A percentile compares a stretch with the other conserved stretches of the same genome.
Conservation (phyloP, 495 filamentous ascomycete species). For the Aspergillus saccharolyticus region DNA sequence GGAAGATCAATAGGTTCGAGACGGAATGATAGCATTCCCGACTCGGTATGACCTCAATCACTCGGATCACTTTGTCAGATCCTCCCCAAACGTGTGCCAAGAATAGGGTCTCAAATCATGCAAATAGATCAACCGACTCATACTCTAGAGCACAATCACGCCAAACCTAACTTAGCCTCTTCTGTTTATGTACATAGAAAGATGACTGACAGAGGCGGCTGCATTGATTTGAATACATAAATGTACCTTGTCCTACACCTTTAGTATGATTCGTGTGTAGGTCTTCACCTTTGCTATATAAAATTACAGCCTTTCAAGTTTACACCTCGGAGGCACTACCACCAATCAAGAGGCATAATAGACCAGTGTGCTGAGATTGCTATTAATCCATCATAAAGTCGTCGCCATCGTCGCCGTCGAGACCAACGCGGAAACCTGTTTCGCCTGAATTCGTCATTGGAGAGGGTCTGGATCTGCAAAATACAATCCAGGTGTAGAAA, state of each 20-base stretch:
- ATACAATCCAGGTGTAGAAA: not conserved
- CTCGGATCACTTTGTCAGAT: not conserved
- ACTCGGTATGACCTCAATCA: constrained; percentile 4
- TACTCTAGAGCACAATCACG: not conserved
- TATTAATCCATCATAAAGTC: not conserved
- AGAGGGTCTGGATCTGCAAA: not conserved
- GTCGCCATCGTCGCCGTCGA: not conserved
- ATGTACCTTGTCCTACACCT: not conserved
- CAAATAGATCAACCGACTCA: not conserved
- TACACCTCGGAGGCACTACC: not conserved
- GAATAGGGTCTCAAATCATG: not conserved
- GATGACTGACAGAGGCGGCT: not conserved
- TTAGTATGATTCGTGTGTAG: not conserved
- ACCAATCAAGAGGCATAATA: not conserved
- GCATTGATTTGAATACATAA: too few species aligned
- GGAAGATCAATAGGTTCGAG: constrained; percentile 2
- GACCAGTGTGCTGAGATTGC: not conserved
- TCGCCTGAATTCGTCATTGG: not conserved
- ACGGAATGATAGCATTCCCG: not conserved
- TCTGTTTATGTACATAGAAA: not conserved
- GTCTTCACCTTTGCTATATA: not conserved
- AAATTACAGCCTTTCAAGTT: not conserved
- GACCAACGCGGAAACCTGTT: not conserved
- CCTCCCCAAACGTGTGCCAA: not conserved
- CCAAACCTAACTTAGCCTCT: too few species aligned